Base-by-base conservation (phyloP, 2,329 filamentous ascomycete genomes). In the Aspergillus proliferans region DNA sequence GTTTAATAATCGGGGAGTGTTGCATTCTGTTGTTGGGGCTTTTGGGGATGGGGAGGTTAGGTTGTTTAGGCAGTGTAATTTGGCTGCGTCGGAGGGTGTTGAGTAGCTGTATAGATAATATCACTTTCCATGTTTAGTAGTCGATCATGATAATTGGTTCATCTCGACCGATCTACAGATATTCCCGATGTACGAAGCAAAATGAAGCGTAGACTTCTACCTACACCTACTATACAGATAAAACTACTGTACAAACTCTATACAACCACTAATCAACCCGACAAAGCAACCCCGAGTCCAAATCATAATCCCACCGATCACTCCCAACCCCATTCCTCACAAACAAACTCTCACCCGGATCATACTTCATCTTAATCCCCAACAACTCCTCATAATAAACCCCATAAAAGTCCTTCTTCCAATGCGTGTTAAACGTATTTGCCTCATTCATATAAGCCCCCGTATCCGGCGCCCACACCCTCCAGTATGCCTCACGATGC, bases 41-140 rank as follows among this genome's bases (percentile, higher is more conserved):
- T 90, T 91, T 67, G 76, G 77, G 6, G 79, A 84, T 44, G 79
- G 86, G n/a, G 86, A 90, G 71, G 81, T 89, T 28, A 71, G 87
- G 41, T 65, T 91, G 51, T 90, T 91, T 63, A 73, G 86, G 53
- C 87, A 91, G 72, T 91, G 87, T 69, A 90, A 91, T 64, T 75
- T 90, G 66, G 86, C 86, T n/a, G 62, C 59, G 9, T 62, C 56
- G 18, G 58, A 64, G 36, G 36, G 39, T 39, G 28, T 43, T 26
- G 14, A 43, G 24, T 40, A 21, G 18, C 7, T 4, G 9, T 21
- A 40, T 40, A 1, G 1, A 12, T 6, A 21, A 8, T 18, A 18
- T 36, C 1, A 22, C 7, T 21, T 12, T 1, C 38, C 19, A 21
- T 22, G 10, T 19, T 22, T 8, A 40, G n/a, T 19, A 38, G 5